A percentile compares a stretch with the other conserved stretches of the same genome.
phyloP scores from a whole-genome alignment of 1,139 yeast genomes.

The Blastobotrys petasosporus region DNA sequence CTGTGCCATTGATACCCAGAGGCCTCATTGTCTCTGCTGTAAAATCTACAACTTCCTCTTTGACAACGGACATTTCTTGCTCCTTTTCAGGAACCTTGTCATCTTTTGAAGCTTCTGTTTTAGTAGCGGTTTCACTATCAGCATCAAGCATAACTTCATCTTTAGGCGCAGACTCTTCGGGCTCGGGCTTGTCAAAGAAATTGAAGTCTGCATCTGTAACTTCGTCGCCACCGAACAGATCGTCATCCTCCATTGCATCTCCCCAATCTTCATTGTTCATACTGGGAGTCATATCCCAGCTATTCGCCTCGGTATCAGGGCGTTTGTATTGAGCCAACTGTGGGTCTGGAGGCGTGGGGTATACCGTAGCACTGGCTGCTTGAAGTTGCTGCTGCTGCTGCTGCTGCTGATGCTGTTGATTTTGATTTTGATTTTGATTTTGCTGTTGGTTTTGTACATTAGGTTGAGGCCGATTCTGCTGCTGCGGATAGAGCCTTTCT shows the following conservation, averaged over 20 bases:
- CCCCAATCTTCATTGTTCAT: conserved; percentile 32
- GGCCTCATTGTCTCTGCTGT: conserved; percentile 12
- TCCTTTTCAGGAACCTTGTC: neutral
- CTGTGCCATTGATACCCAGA: conserved; percentile 28
- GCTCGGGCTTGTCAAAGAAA: conserved; percentile 37
- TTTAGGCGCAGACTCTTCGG: neutral
- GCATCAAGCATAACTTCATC: neutral
- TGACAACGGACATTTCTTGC: neutral
- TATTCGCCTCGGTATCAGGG: conserved; percentile 15
- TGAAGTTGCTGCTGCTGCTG: neutral
- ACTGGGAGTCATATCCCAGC: conserved; percentile 11
- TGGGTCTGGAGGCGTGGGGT: conserved; percentile 38
- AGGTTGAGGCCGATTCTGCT: neutral
- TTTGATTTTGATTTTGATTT: neutral
- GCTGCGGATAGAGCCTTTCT: neutral
- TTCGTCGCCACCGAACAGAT: conserved; percentile 39
- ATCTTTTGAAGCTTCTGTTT: neutral
- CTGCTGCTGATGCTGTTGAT: neutral
- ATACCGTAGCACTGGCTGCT: conserved; percentile 17
- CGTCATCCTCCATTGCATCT: conserved; percentile 38
- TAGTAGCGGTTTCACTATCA: neutral
- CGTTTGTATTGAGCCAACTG: conserved; percentile 18
- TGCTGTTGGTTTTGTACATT: neutral
- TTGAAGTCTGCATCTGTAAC: conserved; percentile 40
- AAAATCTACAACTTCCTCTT: conserved; percentile 7